phyloP scores from a whole-genome alignment of 2,329 filamentous ascomycete genomes.

The Colletotrichum horii region DNA sequence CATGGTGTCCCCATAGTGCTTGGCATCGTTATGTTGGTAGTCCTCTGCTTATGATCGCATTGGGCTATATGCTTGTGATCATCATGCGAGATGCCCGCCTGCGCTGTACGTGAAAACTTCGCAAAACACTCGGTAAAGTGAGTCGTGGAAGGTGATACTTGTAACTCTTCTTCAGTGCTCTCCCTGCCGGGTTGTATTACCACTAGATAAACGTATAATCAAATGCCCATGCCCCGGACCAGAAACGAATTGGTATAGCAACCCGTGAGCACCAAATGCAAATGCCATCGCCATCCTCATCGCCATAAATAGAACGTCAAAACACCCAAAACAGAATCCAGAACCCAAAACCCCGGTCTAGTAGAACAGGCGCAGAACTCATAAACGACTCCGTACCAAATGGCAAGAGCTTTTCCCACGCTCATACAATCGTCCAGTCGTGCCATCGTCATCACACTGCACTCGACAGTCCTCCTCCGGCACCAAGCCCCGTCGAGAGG shows the following conservation, averaged over 20 bases:
- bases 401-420: slow-evolving; percentile 6
- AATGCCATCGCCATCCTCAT: slow-evolving; percentile 15
- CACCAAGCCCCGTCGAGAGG: slow-evolving; percentile 6
- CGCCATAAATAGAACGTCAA: background rate
- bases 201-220: slow-evolving; percentile 18
- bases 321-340: slow-evolving; percentile 10
- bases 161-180: background rate
- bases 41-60: background rate
- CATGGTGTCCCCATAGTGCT: background rate
- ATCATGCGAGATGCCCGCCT: background rate
- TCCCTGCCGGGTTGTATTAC: slow-evolving; percentile 16
- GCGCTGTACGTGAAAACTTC: background rate
- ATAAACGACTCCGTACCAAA: background rate
- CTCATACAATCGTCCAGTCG: slow-evolving; percentile 26
- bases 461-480: slow-evolving; percentile 16
- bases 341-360: slow-evolving; percentile 12
- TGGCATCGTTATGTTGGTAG: background rate
- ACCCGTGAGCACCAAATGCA: slow-evolving; percentile 16
- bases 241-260: slow-evolving; percentile 17
- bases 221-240: slow-evolving; percentile 15
- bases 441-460: slow-evolving; percentile 23
- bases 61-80: background rate
- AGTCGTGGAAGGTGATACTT: background rate
- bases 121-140: background rate
- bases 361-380: slow-evolving; percentile 8